Base-by-base conservation (phyloP, 768 basidiomycete genomes). In the Ramaria rubella region DNA sequence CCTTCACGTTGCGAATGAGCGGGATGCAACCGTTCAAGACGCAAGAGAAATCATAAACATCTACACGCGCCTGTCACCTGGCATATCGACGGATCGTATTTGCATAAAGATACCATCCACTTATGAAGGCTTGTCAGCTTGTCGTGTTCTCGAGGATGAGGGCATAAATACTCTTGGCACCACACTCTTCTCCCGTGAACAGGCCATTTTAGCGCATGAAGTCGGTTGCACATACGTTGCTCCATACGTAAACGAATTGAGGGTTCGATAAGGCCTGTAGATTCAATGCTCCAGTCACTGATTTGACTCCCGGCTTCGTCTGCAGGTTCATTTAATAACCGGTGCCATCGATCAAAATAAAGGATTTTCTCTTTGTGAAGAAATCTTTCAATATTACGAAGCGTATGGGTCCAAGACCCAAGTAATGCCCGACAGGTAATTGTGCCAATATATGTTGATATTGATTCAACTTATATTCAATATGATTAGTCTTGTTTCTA, bases 21-120 rank as follows among this genome's bases (percentile, higher is more conserved):
- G 34, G 21, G 45, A 49, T 24, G 43, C 15, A 33, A 56, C 55
- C 21, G 55, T 56, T 9, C 44, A 46, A 30, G 55, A 56, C 33
- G 55, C 40, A 31, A 27, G 26, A 7, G 55, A 45, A 21, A 49
- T 49, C 21, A 49, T 56, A 3, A 15, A 45, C 15, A 45, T 56
- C 17, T 56, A 46, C 17, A 30, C 30, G 36, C 12, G 29, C 9
- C 55, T 56, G 9, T 56, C 55, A 6, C 55, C 55, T n/a, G 55
- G 27, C 5, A 48, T 40, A 15, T 38, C 57, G 54, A 75, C 76
- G 60, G 69, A 73, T 24, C 72, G 79, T 11, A 77, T 80, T 23
- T 81, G 80, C 63, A 78, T 84, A 67, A 84, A 83, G 64, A 79
- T 84, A 40, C 81, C 81, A 17, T 69, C 76, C 14, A 82, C 80